Conservation (phyloP, 352 stramenopile species). For the Phytophthora chlamydospora region DNA sequence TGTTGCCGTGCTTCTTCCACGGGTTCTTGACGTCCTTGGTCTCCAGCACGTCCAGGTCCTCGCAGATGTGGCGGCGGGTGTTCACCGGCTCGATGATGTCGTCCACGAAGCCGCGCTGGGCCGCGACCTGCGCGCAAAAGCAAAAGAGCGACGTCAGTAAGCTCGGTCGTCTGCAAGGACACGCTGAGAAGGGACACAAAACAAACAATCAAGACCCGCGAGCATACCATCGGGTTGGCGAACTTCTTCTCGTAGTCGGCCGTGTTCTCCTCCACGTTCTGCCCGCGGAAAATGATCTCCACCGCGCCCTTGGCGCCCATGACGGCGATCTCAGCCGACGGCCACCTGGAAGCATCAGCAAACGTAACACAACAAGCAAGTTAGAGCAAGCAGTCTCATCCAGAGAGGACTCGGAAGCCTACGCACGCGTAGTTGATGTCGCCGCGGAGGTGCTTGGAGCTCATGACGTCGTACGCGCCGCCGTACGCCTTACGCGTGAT, state of each 20-base stretch:
- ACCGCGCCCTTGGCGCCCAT: conserved; percentile 97
- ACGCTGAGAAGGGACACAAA: conserved; percentile 8
- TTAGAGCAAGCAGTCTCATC: conserved; percentile 18
- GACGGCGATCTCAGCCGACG: conserved; percentile 84
- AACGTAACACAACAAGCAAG: conserved; percentile 7
- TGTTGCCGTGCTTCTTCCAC: conserved; percentile 98
- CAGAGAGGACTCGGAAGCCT: conserved; percentile 1
- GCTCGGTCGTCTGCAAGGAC: conserved; percentile 13
- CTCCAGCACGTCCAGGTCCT: conserved; percentile 95
- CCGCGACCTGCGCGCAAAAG: conserved; percentile 71
- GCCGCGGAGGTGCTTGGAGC: conserved; percentile 96
- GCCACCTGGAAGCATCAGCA: conserved; percentile 48
- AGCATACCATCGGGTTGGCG: conserved; percentile 93
- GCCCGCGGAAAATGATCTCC: conserved; percentile 98
- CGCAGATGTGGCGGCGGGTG: conserved; percentile 94
- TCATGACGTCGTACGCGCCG: conserved; percentile 99
- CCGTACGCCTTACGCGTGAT: conserved; percentile 99
- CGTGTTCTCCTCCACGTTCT: conserved; percentile 96
- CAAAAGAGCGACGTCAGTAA: conserved; percentile 13
- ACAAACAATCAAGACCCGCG: conserved; percentile 6
- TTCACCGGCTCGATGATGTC: conserved; percentile 96
- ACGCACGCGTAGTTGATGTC: conserved; percentile 97
- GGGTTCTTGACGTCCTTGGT: conserved; percentile 94
- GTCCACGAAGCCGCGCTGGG: conserved; percentile 98
- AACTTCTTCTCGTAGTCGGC: conserved; percentile 96